Base-by-base conservation (phyloP, 1,284 basidiomycete species). In the Rhizoctonia solani region DNA sequence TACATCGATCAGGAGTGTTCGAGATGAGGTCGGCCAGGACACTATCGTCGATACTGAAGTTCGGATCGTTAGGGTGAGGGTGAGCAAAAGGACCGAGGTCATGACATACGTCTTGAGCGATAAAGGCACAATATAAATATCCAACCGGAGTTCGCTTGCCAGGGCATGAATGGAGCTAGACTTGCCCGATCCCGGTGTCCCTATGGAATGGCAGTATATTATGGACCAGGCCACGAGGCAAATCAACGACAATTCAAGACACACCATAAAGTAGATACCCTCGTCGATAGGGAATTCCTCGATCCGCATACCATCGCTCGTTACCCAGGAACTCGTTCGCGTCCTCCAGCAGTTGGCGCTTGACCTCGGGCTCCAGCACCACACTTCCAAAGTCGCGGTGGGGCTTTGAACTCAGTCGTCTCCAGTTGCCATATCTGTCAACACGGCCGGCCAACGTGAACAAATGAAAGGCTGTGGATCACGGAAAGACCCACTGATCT, bases 71-170 rank as follows among this genome's bases (percentile, higher is more conserved):
- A 37, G 25, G 37, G 11, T 0, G n/a, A 14, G 9, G 37, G 27
- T 39, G 19, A 30, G 19, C 29, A n/a, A 44, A 25, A 23, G 59
- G 25, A 29, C 46, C 14, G 27, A 34, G 76, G 80, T 42, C 71
- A 39, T 8, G 9, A 8, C 37, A 8, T 39, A 84, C 82, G 78
- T 80, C 32, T 77, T 75, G 23, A 82, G 78, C 0, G 83, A 79
- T 3, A 87, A 76, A 1, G 83, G 84, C 6, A 87, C 72, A 0
- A 82, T 78, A 69, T 84, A 87, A 21, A 87, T 84, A 70, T 86
- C 84, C 11, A 87, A 77, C 21, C 81, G 80, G 1, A 87, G 78
- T 74, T 84, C 84, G 2, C 85, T 53, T 19, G 69, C 70, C 39
- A 88, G 74, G 3, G 84, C 85, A 69, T 85, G 85, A 32, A 87